Evolutionary conservation across 2,329 filamentous ascomycete genomes (phyloP), one percentile per base, ranked within the genome.

Genomic region (Calonectria honghensis): DNA sequence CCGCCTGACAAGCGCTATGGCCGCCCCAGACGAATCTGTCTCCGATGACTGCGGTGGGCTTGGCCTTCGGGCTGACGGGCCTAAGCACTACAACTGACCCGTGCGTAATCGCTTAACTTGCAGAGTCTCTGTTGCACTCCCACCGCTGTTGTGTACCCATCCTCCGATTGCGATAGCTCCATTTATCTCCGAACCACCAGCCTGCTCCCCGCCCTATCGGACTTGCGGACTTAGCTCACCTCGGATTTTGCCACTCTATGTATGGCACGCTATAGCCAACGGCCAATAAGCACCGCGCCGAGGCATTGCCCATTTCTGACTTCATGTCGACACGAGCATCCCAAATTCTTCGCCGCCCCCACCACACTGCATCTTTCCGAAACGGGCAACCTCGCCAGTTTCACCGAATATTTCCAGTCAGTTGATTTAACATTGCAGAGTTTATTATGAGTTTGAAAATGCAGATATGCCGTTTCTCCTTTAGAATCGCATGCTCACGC

Each of bases 151-250:
- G 39, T n/a, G 35, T 10, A 29, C 68, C 50, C 45, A 6, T 61
- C 35, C 39, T 51, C 35, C 50, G 61, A 37, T 63, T 39, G 37
- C 50, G 61, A 73, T 70, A 70, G 41, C n/a, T 48, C 72, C 75
- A n/a, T 73, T 74, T 63, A 79, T 73, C 77, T 61, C 74, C 76
- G 77, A 79, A 68, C 68, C 27, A 37, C 45, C 68, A 41, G 37
- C 32, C 31, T 37, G 29, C n/a, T 32, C 65, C 73, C 76, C 77
- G 72, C 79, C 48, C 27, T 73, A 59, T 78, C 78, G 77, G 77
- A 80, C 77, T 80, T 81, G 80, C 78, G 77, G 77, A 79, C 75
- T 80, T 81, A 80, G 73, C 75, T 68, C 35, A 70, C 57, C 50
- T 79, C 79, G 75, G 79, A 79, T 50, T 80, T 80, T 75, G 70